Evolutionary conservation across 345 rosid genomes (phyloP).

Genomic region (Bruguiera gymnorhiza): DNA sequence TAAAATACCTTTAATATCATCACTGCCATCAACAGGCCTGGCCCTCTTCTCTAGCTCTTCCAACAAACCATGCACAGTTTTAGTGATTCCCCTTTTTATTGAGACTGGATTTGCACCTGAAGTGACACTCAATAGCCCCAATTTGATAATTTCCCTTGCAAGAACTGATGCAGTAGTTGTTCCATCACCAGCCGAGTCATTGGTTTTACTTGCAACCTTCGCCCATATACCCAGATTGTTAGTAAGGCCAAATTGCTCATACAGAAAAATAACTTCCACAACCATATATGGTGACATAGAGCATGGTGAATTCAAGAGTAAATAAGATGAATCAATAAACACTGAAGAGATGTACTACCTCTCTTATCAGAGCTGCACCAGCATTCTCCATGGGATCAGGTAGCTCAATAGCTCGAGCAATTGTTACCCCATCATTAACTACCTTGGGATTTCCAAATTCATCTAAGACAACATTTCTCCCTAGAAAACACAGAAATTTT

Average conservation of each 20-base stretch:
- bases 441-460: conserved; percentile 96
- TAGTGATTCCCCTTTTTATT: conserved; percentile 81
- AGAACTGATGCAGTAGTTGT: conserved; percentile 94
- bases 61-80: conserved; percentile 69
- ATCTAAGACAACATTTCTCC: conserved; percentile 94
- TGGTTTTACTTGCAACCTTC: conserved; percentile 97
- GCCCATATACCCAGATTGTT: not conserved
- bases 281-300: not conserved
- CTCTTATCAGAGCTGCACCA: conserved; percentile 96
- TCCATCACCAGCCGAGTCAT: conserved; percentile 98
- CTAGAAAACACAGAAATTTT: conserved; percentile 28
- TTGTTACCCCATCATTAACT: conserved; percentile 97
- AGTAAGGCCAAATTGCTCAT: not conserved
- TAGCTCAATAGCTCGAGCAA: conserved; percentile 90
- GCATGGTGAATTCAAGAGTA: not conserved
- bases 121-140: conserved; percentile 84
- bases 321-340: not conserved
- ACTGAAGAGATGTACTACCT: conserved; percentile 42
- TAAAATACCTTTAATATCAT: conserved; percentile 70
- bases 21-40: conserved; percentile 83
- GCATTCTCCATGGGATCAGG: conserved; percentile 98
- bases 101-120: conserved; percentile 98
- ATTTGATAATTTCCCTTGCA: conserved; percentile 86
- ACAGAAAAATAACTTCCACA: not conserved
- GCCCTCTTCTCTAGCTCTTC: conserved; percentile 83